These are phyloP conservation scores for Ehretia macrophylla DNA, from an alignment of 257 asterid genomes.

Conservation along the genomic window DNA sequence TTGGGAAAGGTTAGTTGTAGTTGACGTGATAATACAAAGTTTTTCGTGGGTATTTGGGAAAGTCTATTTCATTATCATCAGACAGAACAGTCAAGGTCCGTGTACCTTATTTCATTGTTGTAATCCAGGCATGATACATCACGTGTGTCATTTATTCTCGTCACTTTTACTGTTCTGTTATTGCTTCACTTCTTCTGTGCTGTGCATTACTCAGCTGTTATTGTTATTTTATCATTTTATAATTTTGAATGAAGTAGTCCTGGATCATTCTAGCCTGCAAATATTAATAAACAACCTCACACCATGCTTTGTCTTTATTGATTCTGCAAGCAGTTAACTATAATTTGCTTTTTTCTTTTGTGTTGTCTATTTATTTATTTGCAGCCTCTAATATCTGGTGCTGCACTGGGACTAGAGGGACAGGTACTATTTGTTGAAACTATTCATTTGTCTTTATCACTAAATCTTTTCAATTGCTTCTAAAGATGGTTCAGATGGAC, in stretches of 20 bases:
- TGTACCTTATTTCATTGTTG: too few relatives aligned
- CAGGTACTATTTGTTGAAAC: constrained; percentile 50
- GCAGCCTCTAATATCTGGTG: constrained; percentile 96
- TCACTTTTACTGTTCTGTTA: not conserved
- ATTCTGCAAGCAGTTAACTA: not conserved
- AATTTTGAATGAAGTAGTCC: not conserved
- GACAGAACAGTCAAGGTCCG: not conserved
- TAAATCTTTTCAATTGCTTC: not conserved
- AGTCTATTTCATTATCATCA: not conserved
- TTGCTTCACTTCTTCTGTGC: not conserved
- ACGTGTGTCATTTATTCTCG: too few relatives aligned
- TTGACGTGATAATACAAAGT: constrained; percentile 11
- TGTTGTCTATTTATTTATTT: constrained; percentile 19
- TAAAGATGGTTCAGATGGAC: too few relatives aligned
- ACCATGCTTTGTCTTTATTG: not conserved
- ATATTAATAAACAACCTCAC: not conserved
- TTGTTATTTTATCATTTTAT: not conserved
- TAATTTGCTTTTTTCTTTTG: not conserved
- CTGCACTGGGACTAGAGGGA: constrained; percentile 96
- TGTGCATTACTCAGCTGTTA: not conserved
- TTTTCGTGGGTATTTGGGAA: not conserved
- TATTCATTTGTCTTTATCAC: not conserved
- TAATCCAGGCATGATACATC: too few relatives aligned
- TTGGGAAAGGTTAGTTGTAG: constrained; percentile 72
- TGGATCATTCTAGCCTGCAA: not conserved